Conservation (phyloP, 2,329 filamentous ascomycete species). For the Neonectria punicea region DNA sequence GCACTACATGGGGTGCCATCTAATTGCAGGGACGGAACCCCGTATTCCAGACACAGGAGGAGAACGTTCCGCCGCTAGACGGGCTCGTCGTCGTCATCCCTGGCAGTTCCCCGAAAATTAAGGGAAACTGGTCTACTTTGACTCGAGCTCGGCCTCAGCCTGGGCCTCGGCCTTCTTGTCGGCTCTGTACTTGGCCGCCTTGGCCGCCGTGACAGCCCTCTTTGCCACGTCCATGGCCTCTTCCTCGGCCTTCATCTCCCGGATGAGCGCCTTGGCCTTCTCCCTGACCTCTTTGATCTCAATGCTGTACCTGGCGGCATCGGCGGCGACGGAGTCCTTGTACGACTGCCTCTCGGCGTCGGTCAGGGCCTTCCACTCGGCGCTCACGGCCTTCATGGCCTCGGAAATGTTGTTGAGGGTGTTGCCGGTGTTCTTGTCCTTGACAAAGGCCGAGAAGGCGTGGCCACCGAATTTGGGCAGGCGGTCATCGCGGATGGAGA, state of each 20-base stretch:
- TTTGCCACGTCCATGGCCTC: constrained; percentile 33
- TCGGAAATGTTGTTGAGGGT: constrained; percentile 25
- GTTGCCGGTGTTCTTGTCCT: constrained; percentile 37
- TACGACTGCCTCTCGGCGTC: constrained; percentile 55
- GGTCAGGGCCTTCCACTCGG: constrained; percentile 57
- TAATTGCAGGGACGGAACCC: constrained; percentile 4
- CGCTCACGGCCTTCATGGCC: constrained; percentile 37
- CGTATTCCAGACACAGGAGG: constrained; percentile 13
- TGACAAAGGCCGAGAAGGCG: constrained; percentile 52
- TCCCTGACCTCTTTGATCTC: constrained; percentile 41
- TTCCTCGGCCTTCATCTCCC: constrained; percentile 35
- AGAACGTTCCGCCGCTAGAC: neutral
- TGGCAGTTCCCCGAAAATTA: neutral
- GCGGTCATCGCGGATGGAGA: constrained; percentile 58
- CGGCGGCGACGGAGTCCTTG: constrained; percentile 42
- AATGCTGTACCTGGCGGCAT: constrained; percentile 26
- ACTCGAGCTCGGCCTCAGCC: constrained; percentile 6
- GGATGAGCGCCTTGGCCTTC: constrained; percentile 44
- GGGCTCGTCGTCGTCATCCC: neutral
- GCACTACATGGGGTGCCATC: constrained; percentile 1
- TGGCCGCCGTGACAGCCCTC: constrained; percentile 19
- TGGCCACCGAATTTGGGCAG: constrained; percentile 52
- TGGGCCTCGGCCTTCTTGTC: constrained; percentile 1
- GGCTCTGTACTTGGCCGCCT: neutral
- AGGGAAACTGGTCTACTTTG: neutral